A percentile compares a stretch with the other conserved stretches of the same genome.
phyloP scores from a whole-genome alignment of 2,329 filamentous ascomycete genomes.

The Talaromyces sp. region DNA sequence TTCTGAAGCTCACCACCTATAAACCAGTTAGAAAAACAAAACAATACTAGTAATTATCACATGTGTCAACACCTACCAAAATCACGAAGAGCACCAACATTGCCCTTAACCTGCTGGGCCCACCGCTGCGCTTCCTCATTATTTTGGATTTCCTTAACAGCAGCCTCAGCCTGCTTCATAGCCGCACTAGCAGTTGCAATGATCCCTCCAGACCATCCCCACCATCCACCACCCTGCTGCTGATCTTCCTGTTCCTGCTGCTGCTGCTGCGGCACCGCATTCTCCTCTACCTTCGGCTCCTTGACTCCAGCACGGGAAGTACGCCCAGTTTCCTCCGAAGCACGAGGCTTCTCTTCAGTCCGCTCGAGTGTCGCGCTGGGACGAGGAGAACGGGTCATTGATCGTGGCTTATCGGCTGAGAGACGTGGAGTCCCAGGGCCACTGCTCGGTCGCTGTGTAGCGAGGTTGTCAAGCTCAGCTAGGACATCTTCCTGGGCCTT shows the following conservation, averaged over 20 bases:
- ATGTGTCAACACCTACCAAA: slow-evolving; percentile 72
- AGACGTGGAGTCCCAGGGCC: slow-evolving; percentile 81
- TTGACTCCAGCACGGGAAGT: slow-evolving; percentile 74
- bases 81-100: slow-evolving; percentile 75
- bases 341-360: slow-evolving; percentile 69
- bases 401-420: slow-evolving; percentile 51
- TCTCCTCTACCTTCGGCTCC: slow-evolving; percentile 36
- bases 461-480: slow-evolving; percentile 83
- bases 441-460: slow-evolving; percentile 67
- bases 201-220: slow-evolving; percentile 91
- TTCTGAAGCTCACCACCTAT: slow-evolving; percentile 83
- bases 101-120: slow-evolving; percentile 90
- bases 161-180: slow-evolving; percentile 87
- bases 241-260: slow-evolving; percentile 47
- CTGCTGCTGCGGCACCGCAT: slow-evolving; percentile 39
- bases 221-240: slow-evolving; percentile 72
- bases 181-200: slow-evolving; percentile 73
- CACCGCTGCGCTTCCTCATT: slow-evolving; percentile 96
- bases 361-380: slow-evolving; percentile 56
- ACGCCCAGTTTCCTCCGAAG: slow-evolving; percentile 75
- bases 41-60: no score
- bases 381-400: slow-evolving; percentile 58
- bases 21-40: slow-evolving; percentile 7
- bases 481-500: slow-evolving; percentile 71
- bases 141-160: slow-evolving; percentile 91